Percentiles rank a stretch among this genome's conserved stretches.
These are phyloP conservation scores for Hordeum pubiflorum DNA, from an alignment of 202 grass and related monocot genomes.

Conservation along the genomic window DNA sequence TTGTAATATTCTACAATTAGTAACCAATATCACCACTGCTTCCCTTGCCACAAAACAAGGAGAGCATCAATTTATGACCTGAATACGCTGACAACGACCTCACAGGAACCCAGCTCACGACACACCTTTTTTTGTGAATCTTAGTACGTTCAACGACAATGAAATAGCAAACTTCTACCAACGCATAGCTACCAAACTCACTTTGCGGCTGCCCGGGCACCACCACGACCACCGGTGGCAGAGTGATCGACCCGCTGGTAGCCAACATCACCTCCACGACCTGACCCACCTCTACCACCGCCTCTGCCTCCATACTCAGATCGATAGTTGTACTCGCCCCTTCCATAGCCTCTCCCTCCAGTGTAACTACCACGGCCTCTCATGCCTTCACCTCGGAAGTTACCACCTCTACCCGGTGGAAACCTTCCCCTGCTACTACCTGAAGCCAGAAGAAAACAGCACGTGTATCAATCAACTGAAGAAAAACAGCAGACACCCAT, in stretches of 20 bases:
- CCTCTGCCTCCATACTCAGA: slow-evolving; percentile 58
- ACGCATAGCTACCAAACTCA: slow-evolving; percentile 30
- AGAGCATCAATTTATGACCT: slow-evolving; percentile 39
- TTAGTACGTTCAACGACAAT: slow-evolving; percentile 11
- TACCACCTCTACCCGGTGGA: slow-evolving; percentile 48
- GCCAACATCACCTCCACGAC: slow-evolving; percentile 38
- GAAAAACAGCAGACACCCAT: background rate
- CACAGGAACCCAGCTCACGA: slow-evolving; percentile 29
- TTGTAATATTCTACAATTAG: slow-evolving; percentile 54
- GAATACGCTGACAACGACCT: slow-evolving; percentile 34
- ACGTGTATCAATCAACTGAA: slow-evolving; percentile 6
- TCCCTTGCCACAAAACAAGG: slow-evolving; percentile 56
- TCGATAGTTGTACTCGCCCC: slow-evolving; percentile 49
- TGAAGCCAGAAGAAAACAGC: slow-evolving; percentile 38
- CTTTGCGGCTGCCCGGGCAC: slow-evolving; percentile 31
- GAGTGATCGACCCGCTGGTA: slow-evolving; percentile 55
- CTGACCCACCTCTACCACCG: slow-evolving; percentile 40
- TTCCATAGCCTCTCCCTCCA: slow-evolving; percentile 47
- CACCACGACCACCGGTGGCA: slow-evolving; percentile 42
- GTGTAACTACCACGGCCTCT: slow-evolving; percentile 62
- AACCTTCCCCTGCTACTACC: slow-evolving; percentile 69
- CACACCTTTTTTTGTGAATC: slow-evolving; percentile 9
- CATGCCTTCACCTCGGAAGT: slow-evolving; percentile 59
- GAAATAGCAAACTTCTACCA: slow-evolving; percentile 28
- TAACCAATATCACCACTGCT: slow-evolving; percentile 41